phyloP scores from a whole-genome alignment of 352 stramenopile species.

The Pseudoperonospora humuli region DNA sequence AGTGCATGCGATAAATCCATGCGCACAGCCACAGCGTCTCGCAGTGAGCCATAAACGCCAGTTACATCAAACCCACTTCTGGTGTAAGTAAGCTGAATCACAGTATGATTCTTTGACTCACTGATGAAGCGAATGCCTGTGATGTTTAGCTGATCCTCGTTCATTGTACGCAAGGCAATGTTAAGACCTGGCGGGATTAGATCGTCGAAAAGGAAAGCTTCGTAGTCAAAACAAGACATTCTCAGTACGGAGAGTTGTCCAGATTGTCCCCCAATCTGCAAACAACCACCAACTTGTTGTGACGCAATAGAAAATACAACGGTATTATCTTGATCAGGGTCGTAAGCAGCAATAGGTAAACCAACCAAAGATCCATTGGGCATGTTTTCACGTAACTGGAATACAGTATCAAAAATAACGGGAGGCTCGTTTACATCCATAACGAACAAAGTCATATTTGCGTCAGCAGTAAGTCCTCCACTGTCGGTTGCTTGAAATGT shows the following conservation, averaged over 20 bases:
- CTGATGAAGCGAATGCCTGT: constrained; percentile 7
- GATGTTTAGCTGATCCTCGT: constrained; percentile 5
- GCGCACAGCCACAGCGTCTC: constrained; percentile 3
- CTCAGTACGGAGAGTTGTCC: constrained; percentile 35
- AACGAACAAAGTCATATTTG: constrained; percentile 31
- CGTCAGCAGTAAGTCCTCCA: constrained; percentile 12
- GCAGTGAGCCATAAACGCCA: not conserved
- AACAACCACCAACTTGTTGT: constrained; percentile 30
- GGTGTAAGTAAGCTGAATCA: constrained; percentile 9
- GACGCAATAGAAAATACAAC: constrained; percentile 23
- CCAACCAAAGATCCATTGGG: constrained; percentile 14
- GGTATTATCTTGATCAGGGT: constrained; percentile 9
- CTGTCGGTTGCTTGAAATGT: constrained; percentile 29
- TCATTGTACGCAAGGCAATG: not conserved
- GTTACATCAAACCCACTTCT: not conserved
- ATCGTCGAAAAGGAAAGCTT: constrained; percentile 27
- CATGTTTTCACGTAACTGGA: constrained; percentile 31
- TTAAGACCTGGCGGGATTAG: constrained; percentile 1
- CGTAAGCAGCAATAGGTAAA: constrained; percentile 9
- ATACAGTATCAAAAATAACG: constrained; percentile 16
- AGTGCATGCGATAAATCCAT: constrained; percentile 1
- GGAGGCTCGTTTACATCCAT: constrained; percentile 44
- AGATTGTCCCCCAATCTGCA: constrained; percentile 26
- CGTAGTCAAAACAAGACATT: constrained; percentile 43
- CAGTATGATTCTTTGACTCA: not conserved